These are phyloP conservation scores for Cicer cuneatum DNA, from an alignment of 306 rosid species.

Conservation along the genomic window DNA sequence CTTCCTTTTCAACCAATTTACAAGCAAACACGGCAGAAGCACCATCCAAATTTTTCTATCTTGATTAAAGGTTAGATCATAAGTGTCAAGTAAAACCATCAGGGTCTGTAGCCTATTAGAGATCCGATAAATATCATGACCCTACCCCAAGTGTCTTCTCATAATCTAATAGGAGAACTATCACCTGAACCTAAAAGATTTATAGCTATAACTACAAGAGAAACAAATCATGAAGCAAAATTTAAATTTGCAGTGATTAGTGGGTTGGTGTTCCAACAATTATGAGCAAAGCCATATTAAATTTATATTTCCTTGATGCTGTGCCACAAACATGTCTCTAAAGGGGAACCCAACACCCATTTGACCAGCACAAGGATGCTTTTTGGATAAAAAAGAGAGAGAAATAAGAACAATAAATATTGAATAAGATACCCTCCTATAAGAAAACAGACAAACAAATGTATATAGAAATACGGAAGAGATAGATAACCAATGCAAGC, in stretches of 20 bases:
- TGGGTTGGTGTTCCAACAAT: neutral
- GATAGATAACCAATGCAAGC: conserved; percentile 2
- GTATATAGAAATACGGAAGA: neutral
- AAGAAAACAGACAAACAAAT: neutral
- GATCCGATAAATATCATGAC: neutral
- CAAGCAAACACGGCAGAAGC: conserved; percentile 8
- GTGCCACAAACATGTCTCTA: conserved; percentile 4
- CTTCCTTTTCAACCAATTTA: neutral
- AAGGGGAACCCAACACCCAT: neutral
- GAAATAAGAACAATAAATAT: neutral
- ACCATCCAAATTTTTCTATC: conserved; percentile 6
- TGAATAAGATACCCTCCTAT: neutral
- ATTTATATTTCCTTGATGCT: neutral
- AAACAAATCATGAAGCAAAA: conserved; percentile 22
- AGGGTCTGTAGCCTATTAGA: neutral
- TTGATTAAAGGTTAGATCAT: neutral
- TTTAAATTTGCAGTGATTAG: conserved; percentile 11
- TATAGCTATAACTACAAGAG: conserved; percentile 2
- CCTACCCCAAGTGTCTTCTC: neutral
- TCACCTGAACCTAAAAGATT: conserved; percentile 3
- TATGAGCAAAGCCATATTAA: conserved; percentile 24
- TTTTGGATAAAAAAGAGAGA: neutral
- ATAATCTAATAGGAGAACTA: conserved; percentile 22
- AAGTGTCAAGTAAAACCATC: neutral
- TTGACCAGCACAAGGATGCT: neutral